Conservation (phyloP, 2,329 filamentous ascomycete genomes). For the Colletotrichum sansevieriae region DNA sequence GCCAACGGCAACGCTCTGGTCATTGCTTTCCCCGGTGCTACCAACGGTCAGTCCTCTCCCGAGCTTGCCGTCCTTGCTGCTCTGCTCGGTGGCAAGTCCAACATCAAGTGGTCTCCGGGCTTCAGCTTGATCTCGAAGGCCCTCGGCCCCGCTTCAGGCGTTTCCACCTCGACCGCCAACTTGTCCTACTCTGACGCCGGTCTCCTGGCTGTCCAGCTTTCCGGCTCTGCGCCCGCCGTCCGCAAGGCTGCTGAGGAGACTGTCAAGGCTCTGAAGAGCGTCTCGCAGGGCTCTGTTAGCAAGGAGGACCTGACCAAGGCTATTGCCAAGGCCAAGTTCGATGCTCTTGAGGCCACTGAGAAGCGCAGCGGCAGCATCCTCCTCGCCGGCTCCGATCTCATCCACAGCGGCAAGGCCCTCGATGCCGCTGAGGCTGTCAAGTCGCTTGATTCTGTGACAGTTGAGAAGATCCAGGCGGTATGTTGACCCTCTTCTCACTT, state of each 20-base stretch:
- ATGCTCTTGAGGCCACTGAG: slow-evolving; percentile 85
- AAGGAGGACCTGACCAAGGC: slow-evolving; percentile 94
- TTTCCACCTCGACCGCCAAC: slow-evolving; percentile 80
- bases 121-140: slow-evolving; percentile 92
- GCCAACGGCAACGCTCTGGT: slow-evolving; percentile 84
- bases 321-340: slow-evolving; percentile 92
- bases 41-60: slow-evolving; percentile 85
- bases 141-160: slow-evolving; percentile 73
- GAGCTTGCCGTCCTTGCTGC: slow-evolving; percentile 89
- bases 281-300: slow-evolving; percentile 80
- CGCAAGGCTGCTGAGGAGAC: slow-evolving; percentile 80
- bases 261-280: slow-evolving; percentile 84
- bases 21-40: slow-evolving; percentile 92
- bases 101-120: slow-evolving; percentile 95
- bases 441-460: slow-evolving; percentile 83
- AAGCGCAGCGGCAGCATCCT: slow-evolving; percentile 82
- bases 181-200: slow-evolving; percentile 93
- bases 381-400: slow-evolving; percentile 84
- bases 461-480: slow-evolving; percentile 88
- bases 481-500: slow-evolving; percentile 52
- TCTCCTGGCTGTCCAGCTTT: slow-evolving; percentile 86
- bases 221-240: slow-evolving; percentile 80
- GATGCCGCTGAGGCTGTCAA: slow-evolving; percentile 85
- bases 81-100: slow-evolving; percentile 89
- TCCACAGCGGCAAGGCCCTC: slow-evolving; percentile 85